Percentiles rank a stretch among this genome's conserved stretches.
Conservation (phyloP, 2,329 filamentous ascomycete genomes). For the Hortaea sp. region DNA sequence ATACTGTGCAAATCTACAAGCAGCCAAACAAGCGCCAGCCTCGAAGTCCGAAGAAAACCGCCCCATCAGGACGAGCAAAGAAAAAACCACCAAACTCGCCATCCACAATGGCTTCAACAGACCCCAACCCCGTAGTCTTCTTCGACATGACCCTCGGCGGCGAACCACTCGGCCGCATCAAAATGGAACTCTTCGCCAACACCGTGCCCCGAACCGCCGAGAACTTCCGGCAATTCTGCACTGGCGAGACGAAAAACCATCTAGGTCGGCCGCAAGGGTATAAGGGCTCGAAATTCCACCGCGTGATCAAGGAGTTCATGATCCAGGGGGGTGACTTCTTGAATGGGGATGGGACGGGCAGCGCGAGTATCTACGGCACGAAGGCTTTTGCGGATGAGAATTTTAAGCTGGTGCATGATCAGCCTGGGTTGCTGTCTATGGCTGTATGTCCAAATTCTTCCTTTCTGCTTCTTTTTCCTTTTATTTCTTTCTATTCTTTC, state of each 20-base stretch:
- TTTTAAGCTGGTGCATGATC: conserved; percentile 68
- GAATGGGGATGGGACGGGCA: conserved; percentile 85
- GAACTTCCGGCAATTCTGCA: conserved; percentile 85
- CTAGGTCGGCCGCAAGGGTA: conserved; percentile 78
- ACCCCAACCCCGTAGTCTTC: conserved; percentile 49
- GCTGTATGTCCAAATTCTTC: conserved; percentile 50
- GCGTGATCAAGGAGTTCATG: conserved; percentile 95
- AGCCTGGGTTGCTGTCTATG: conserved; percentile 79
- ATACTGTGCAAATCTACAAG: too few species aligned
- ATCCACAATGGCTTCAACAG: not conserved
- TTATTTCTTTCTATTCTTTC: not conserved
- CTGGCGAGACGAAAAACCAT: conserved; percentile 75
- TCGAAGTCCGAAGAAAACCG: too few species aligned
- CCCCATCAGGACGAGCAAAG: too few species aligned
- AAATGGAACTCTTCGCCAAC: conserved; percentile 82
- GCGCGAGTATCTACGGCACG: conserved; percentile 73
- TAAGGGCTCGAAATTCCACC: conserved; percentile 89
- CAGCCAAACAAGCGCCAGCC: too few species aligned
- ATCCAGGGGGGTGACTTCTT: conserved; percentile 94
- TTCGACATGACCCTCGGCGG: conserved; percentile 75
- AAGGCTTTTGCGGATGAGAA: conserved; percentile 85
- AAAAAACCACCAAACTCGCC: not conserved
- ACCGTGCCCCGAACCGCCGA: conserved; percentile 72
- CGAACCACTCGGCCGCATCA: conserved; percentile 75
- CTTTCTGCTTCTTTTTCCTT: not conserved